Percentiles rank a stretch among this genome's conserved stretches.
These are phyloP conservation scores for Exserohilum rostratum DNA, from an alignment of 2,329 filamentous ascomycete species.

Conservation along the genomic window DNA sequence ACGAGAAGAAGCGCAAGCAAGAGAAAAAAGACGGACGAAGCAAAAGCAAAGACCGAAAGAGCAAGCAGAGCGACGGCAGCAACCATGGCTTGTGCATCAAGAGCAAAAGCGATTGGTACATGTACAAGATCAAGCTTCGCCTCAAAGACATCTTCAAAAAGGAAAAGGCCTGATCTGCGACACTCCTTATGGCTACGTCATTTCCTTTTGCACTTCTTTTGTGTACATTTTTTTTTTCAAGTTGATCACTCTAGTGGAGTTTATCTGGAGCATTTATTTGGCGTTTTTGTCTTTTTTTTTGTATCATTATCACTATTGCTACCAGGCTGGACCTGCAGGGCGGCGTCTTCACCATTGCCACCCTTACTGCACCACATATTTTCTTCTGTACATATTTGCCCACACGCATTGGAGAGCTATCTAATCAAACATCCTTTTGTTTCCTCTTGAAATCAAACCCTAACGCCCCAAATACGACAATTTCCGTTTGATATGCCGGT, in stretches of 20 bases:
- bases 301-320: background rate
- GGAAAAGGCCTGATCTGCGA: constrained; percentile 12
- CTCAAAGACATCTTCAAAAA: constrained; percentile 18
- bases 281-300: background rate
- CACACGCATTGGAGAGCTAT: background rate
- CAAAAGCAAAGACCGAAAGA: constrained; percentile 35
- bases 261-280: background rate
- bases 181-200: background rate
- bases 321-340: background rate
- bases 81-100: constrained; percentile 10
- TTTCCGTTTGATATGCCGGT: too few species aligned
- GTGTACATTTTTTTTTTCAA: background rate
- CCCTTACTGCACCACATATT: background rate
- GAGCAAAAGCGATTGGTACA: constrained; percentile 21
- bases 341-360: background rate
- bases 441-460: too few species aligned
- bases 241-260: background rate
- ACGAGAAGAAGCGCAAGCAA: constrained; percentile 40
- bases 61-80: constrained; percentile 20
- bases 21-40: constrained; percentile 35
- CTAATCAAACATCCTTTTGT: background rate
- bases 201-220: background rate
- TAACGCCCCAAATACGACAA: too few species aligned
- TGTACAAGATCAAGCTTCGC: constrained; percentile 22
- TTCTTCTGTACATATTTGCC: background rate